Percentiles rank a stretch among this genome's conserved stretches.
These are phyloP conservation scores for Schoenoplectus tabernaemontani DNA, from an alignment of 202 grass and related monocot genomes.

Conservation along the genomic window DNA sequence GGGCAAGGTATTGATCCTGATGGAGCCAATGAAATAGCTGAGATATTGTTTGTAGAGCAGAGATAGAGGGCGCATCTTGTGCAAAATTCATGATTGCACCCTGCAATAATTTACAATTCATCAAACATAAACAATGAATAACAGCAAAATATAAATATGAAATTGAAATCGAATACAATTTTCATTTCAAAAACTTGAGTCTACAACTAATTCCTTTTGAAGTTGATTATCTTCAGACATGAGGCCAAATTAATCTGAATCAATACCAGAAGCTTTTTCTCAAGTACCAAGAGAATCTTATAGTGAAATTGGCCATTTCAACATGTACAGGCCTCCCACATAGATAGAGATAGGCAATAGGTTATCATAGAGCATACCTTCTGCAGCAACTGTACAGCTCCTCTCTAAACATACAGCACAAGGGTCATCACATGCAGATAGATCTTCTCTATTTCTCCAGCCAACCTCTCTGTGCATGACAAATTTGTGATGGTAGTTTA, in stretches of 20 bases:
- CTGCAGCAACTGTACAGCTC: conserved; percentile 71
- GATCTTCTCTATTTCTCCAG: conserved; percentile 57
- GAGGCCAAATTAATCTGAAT: too few relatives aligned
- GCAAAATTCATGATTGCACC: conserved; percentile 96
- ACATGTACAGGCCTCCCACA: not conserved
- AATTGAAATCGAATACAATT: not conserved
- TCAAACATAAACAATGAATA: conserved; percentile 10
- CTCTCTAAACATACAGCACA: conserved; percentile 91
- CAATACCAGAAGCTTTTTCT: too few relatives aligned
- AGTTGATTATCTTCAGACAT: too few relatives aligned
- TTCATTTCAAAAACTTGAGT: not conserved
- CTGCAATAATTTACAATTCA: conserved; percentile 28
- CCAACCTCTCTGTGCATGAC: conserved; percentile 67
- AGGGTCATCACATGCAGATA: conserved; percentile 77
- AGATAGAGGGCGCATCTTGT: conserved; percentile 88
- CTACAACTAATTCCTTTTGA: too few relatives aligned
- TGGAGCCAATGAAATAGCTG: conserved; percentile 16
- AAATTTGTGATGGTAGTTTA: conserved; percentile 2
- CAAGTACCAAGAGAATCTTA: too few relatives aligned
- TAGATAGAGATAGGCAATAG: conserved; percentile 4
- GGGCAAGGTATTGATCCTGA: conserved; percentile 77
- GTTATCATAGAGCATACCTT: conserved; percentile 47
- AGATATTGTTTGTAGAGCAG: conserved; percentile 70
- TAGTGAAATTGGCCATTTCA: not conserved
- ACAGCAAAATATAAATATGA: not conserved